Conservation (phyloP, 2,329 filamentous ascomycete genomes). For the Xylariales sp. region DNA sequence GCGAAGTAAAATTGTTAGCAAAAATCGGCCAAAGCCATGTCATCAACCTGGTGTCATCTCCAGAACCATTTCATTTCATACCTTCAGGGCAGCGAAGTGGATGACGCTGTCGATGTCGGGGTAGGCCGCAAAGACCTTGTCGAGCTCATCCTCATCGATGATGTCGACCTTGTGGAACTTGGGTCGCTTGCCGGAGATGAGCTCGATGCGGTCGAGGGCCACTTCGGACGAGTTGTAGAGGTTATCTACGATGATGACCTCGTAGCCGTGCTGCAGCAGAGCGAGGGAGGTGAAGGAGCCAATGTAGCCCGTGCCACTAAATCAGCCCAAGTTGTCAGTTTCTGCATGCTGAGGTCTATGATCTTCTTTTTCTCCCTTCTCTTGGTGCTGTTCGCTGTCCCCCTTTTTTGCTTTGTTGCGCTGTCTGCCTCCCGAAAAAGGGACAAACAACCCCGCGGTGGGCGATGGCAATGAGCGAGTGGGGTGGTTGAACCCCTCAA, state of each 20-base stretch:
- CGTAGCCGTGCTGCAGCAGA: slow-evolving; percentile 89
- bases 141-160: slow-evolving; percentile 77
- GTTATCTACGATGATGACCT: slow-evolving; percentile 94
- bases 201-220: slow-evolving; percentile 89
- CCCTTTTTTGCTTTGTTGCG: too few relatives aligned
- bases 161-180: slow-evolving; percentile 83
- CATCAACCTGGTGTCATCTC: too few relatives aligned
- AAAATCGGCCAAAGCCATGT: too few relatives aligned
- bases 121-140: slow-evolving; percentile 83
- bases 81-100: slow-evolving; percentile 97
- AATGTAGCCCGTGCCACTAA: slow-evolving; percentile 98
- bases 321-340: too few relatives aligned
- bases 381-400: too few relatives aligned
- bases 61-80: too few relatives aligned
- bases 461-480: too few relatives aligned
- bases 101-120: slow-evolving; percentile 97
- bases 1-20: slow-evolving; percentile 9
- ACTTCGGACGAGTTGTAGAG: slow-evolving; percentile 95
- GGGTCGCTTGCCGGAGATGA: slow-evolving; percentile 84
- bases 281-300: slow-evolving; percentile 93
- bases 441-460: too few relatives aligned
- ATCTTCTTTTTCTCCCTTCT: too few relatives aligned
- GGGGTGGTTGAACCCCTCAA: too few relatives aligned
- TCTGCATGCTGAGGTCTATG: too few relatives aligned
- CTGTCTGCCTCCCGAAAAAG: too few relatives aligned